Evolutionary conservation across 1,139 yeast genomes (phyloP), one percentile per base, ranked within the genome.

Genomic region (Candida pseudoviswanathii): DNA sequence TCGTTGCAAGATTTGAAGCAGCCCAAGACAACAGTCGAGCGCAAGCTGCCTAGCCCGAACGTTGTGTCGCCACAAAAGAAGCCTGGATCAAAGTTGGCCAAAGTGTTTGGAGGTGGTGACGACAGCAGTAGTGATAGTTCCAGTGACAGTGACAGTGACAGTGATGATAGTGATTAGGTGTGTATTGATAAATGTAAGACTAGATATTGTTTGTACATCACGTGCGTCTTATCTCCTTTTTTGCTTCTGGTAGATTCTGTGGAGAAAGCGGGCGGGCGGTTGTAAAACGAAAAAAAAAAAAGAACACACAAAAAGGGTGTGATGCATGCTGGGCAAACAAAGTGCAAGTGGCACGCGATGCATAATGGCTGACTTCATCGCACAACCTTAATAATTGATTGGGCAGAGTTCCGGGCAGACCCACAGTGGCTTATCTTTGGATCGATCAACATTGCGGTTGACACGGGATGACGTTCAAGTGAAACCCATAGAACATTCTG

Each of bases 21-120:
- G 10, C 54, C 54, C 21, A 21, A 21, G 6, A 49, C 54, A 9
- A 51, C 54, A 3, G 47, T 51, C n/a, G 54, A 51, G 29, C 34
- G 45, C 1, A 44, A 43, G 39, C 5, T 27, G 9, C 31, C 7
- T 4, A 36, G 11, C n/a, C 42, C 32, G 4, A n/a, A 3, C 29
- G 7, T 5, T 26, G 16, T 16, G 2, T 11, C 32, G 25, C 24
- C 30, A 22, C 40, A 10, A 21, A 38, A 29, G 40, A 43, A 32
- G n/a, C 25, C 22, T 21, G 27, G 16, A 22, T 36, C 38, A 30
- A 43, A 9, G 27, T 39, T 39, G 29, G 31, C 42, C 26, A 39
- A 26, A 10, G 31, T 37, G 26, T 34, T 25, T 29, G 26, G 40
- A 16, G 16, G 16, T 16, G 16, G 16, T 29, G 48, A 24, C 8